A percentile compares a stretch with the other conserved stretches of the same genome.
Conservation (phyloP, 1,139 yeast genomes). For the Meyerozyma elateridarum region DNA sequence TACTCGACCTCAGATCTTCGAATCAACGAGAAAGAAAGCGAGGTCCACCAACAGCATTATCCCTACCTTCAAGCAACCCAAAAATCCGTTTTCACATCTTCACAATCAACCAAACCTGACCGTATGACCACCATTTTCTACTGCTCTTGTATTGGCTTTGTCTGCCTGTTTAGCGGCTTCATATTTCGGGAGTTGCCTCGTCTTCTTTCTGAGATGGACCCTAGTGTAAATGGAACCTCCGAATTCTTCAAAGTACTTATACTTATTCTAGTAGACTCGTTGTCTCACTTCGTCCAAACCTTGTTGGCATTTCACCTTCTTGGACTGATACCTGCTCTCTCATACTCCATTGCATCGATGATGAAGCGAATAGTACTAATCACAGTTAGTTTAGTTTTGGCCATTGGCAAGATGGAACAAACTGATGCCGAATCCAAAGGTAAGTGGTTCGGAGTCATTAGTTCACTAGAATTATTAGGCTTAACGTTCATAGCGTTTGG, state of each 20-base stretch:
- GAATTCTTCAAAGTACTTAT: constrained; percentile 21
- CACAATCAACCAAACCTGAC: constrained; percentile 30
- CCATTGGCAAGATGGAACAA: constrained; percentile 15
- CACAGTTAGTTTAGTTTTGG: constrained; percentile 28
- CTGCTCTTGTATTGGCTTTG: constrained; percentile 32
- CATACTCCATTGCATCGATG: constrained; percentile 41
- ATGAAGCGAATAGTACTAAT: constrained; percentile 39
- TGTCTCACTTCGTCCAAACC: constrained; percentile 35
- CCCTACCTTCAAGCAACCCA: constrained; percentile 16
- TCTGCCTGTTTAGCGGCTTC: constrained; percentile 30
- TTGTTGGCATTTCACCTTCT: constrained; percentile 33
- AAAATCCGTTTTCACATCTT: constrained; percentile 17
- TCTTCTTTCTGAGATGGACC: constrained; percentile 11
- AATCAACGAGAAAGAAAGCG: constrained; percentile 22
- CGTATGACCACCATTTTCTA: constrained; percentile 36
- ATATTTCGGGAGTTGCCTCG: constrained; percentile 26
- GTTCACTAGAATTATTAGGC: constrained; percentile 28
- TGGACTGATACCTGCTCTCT: constrained; percentile 37
- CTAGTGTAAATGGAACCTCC: constrained; percentile 17
- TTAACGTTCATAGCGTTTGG: constrained; percentile 29
- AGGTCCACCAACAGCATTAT: constrained; percentile 6
- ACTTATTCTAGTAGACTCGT: constrained; percentile 26
- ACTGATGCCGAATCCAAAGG: constrained; percentile 6
- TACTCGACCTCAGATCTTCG: constrained; percentile 32
- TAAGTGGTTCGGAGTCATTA: constrained; percentile 26